Evolutionary conservation across 2,329 filamentous ascomycete species (phyloP).

Genomic region (Cryoendolithus antarcticus): DNA sequence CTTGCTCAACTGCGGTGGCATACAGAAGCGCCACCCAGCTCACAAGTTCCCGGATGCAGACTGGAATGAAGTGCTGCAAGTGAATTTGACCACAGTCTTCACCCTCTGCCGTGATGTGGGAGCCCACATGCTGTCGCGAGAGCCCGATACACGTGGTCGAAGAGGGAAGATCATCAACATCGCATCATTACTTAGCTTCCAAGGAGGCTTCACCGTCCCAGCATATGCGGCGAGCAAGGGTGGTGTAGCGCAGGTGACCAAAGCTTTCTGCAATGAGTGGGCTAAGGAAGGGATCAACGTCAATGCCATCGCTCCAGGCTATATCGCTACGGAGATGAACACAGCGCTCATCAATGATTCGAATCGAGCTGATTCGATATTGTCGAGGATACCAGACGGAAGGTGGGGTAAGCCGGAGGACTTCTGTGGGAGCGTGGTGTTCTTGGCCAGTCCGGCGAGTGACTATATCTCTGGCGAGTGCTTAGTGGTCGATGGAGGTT

Average conservation of each 20-base stretch:
- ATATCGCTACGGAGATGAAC: slow-evolving; percentile 86
- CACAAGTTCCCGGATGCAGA: slow-evolving; percentile 20
- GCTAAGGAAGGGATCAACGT: slow-evolving; percentile 61
- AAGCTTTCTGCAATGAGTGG: slow-evolving; percentile 79
- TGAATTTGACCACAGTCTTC: slow-evolving; percentile 54
- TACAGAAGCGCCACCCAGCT: slow-evolving; percentile 16
- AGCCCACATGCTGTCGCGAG: slow-evolving; percentile 12
- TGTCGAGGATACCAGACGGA: slow-evolving; percentile 67
- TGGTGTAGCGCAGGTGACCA: slow-evolving; percentile 70
- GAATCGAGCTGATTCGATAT: slow-evolving; percentile 56
- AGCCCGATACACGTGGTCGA: slow-evolving; percentile 13
- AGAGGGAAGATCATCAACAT: slow-evolving; percentile 17
- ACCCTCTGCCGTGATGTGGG: slow-evolving; percentile 46
- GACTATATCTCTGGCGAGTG: slow-evolving; percentile 70
- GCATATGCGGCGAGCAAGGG: slow-evolving; percentile 80
- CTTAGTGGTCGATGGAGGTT: slow-evolving; percentile 75
- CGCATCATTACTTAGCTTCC: slow-evolving; percentile 11
- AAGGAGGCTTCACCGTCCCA: slow-evolving; percentile 54
- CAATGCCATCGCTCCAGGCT: slow-evolving; percentile 77
- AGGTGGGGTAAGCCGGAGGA: slow-evolving; percentile 75
- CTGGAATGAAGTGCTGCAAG: slow-evolving; percentile 16
- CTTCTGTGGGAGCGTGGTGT: slow-evolving; percentile 71
- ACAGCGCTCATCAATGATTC: slow-evolving; percentile 60
- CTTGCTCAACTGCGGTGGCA: slow-evolving; percentile 19
- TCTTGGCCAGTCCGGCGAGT: slow-evolving; percentile 59